A percentile compares a stretch with the other conserved stretches of the same genome.
phyloP scores from a whole-genome alignment of 768 basidiomycete species.

The Trametes cingulata region DNA sequence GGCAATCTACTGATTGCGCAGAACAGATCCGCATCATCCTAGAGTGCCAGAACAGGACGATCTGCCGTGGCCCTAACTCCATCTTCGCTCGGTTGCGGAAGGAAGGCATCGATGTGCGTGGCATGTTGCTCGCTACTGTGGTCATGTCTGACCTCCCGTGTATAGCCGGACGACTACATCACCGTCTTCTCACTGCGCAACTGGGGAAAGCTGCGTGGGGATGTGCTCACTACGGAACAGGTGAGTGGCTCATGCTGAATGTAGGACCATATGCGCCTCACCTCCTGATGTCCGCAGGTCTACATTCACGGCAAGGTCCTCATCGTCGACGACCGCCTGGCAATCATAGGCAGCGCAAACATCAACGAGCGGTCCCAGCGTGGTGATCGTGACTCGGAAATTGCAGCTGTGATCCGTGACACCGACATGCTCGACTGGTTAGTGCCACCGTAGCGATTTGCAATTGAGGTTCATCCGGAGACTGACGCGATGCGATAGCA shows the following conservation, averaged over 20 bases:
- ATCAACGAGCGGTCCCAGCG: slow-evolving; percentile 96
- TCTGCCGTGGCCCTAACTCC: slow-evolving; percentile 86
- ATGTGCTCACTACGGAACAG: slow-evolving; percentile 85
- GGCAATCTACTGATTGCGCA: not conserved
- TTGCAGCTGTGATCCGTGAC: slow-evolving; percentile 90
- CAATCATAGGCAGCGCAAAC: slow-evolving; percentile 94
- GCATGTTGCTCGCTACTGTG: not conserved
- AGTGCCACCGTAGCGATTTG: slow-evolving; percentile 29
- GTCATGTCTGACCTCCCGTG: not conserved
- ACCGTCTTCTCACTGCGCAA: slow-evolving; percentile 87
- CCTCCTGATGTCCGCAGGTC: slow-evolving; percentile 46
- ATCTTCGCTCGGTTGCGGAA: slow-evolving; percentile 85
- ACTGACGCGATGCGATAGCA: slow-evolving; percentile 43
- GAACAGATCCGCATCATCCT: slow-evolving; percentile 86
- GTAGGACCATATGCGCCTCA: too few relatives aligned
- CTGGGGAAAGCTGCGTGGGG: slow-evolving; percentile 89
- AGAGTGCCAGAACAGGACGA: slow-evolving; percentile 91
- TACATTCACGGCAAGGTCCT: slow-evolving; percentile 75
- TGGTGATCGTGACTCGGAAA: slow-evolving; percentile 95
- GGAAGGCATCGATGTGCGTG: slow-evolving; percentile 83
- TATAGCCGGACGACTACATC: slow-evolving; percentile 91
- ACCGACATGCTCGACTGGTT: slow-evolving; percentile 96
- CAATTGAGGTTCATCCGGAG: not conserved
- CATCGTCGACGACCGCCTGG: slow-evolving; percentile 93
- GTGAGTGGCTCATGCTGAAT: slow-evolving; percentile 36